phyloP scores from a whole-genome alignment of 345 rosid species.

The Salix arbutifolia region DNA sequence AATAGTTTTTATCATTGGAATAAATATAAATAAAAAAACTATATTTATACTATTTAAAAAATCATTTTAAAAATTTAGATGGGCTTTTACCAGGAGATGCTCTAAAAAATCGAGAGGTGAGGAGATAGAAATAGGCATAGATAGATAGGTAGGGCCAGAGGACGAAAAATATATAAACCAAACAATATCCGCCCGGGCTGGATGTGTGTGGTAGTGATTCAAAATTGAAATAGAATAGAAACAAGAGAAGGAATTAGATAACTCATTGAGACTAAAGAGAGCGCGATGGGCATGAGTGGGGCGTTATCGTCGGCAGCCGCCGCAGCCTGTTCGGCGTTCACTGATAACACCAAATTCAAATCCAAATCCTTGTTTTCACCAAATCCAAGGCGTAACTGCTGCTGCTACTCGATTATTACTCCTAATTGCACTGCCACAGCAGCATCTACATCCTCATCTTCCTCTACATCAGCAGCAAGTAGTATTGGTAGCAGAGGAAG shows the following conservation, averaged over 20 bases:
- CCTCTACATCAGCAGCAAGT: not conserved
- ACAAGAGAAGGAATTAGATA: not conserved
- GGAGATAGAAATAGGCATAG: too few species aligned
- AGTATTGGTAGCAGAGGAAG: not conserved
- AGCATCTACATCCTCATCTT: not conserved
- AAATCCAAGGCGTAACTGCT: not conserved
- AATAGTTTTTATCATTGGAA: too few species aligned
- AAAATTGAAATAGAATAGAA: not conserved
- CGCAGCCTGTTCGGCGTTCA: not conserved
- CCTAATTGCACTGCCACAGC: not conserved
- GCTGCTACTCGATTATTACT: not conserved
- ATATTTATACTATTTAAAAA: too few species aligned
- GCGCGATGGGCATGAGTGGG: slow-evolving; percentile 2
- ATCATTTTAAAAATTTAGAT: too few species aligned
- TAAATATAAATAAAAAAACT: too few species aligned
- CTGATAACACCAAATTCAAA: not conserved
- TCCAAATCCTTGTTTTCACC: not conserved
- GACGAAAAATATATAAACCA: not conserved
- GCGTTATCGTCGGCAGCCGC: slow-evolving; percentile 6
- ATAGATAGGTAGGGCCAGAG: not conserved
- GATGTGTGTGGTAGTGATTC: not conserved
- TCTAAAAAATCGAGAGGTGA: too few species aligned
- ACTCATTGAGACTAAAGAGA: not conserved
- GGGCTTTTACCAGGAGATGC: too few species aligned
- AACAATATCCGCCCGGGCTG: not conserved